Conservation (phyloP, 345 rosid species). For the Euphorbia peplus region DNA sequence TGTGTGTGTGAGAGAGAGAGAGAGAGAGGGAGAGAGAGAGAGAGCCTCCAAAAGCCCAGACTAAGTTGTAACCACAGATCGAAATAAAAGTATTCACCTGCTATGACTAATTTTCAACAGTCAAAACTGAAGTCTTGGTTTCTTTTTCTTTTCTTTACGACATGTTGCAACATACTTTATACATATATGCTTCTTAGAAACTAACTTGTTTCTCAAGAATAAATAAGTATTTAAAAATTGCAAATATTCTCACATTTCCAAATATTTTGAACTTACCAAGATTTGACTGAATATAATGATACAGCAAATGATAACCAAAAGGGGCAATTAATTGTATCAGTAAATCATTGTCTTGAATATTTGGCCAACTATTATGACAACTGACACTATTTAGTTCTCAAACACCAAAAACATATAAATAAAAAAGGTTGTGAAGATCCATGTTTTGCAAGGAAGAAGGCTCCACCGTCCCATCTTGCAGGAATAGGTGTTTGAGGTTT, state of each 20-base stretch:
- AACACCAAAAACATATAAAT: background rate
- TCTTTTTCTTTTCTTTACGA: background rate
- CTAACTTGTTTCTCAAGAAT: background rate
- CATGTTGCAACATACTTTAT: background rate
- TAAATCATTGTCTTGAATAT: background rate
- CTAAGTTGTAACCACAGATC: background rate
- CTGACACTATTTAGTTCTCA: background rate
- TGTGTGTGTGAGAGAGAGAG: background rate
- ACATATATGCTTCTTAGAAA: background rate
- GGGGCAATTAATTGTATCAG: background rate
- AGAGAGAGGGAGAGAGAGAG: background rate
- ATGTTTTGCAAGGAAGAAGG: conserved; percentile 1
- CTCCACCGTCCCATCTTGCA: conserved; percentile 1
- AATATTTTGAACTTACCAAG: background rate
- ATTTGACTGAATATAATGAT: background rate
- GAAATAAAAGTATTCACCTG: background rate
- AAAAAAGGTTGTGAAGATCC: background rate
- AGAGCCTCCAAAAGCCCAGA: background rate
- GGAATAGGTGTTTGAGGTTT: conserved; percentile 3
- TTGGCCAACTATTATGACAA: background rate
- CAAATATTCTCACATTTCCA: background rate
- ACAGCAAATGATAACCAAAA: background rate
- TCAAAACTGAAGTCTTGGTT: background rate
- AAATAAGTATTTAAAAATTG: background rate
- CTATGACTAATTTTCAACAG: background rate